phyloP scores from a whole-genome alignment of 2,329 filamentous ascomycete genomes.

The Aureobasidium melanogenum region DNA sequence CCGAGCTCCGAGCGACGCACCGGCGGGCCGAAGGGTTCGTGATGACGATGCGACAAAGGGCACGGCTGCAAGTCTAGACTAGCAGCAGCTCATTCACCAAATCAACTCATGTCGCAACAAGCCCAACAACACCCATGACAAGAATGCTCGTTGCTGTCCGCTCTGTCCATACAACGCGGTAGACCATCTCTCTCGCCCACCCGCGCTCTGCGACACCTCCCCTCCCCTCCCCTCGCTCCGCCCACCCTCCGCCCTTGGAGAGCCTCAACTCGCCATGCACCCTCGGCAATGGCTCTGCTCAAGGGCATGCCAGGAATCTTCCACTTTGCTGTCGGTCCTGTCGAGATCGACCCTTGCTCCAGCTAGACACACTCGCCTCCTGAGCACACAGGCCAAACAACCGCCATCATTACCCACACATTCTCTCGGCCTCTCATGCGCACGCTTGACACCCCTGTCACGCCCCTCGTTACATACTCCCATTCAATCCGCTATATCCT shows the following conservation, averaged over 20 bases:
- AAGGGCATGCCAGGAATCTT: neutral
- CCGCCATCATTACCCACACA: neutral
- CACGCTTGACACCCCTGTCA: neutral
- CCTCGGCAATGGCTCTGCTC: slow-evolving; percentile 9
- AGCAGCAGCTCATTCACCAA: neutral
- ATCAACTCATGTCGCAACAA: neutral
- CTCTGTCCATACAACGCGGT: neutral
- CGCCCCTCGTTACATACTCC: neutral
- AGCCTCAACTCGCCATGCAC: neutral
- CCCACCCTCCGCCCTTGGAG: neutral
- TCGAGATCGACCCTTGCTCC: neutral
- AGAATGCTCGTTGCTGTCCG: neutral
- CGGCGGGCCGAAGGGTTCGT: neutral
- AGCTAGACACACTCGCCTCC: neutral
- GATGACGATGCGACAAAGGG: slow-evolving; percentile 3
- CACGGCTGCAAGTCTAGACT: neutral
- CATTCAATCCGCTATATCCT: neutral
- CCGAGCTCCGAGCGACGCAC: neutral
- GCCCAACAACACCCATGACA: neutral
- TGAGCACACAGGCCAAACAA: neutral
- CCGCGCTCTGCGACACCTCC: neutral
- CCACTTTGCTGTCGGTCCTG: neutral
- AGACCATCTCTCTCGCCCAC: neutral
- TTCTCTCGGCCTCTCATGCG: neutral
- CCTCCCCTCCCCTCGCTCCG: neutral